Evolutionary conservation across 768 basidiomycete species (phyloP).

Genomic region (Dictyophora rubrovolvata): DNA sequence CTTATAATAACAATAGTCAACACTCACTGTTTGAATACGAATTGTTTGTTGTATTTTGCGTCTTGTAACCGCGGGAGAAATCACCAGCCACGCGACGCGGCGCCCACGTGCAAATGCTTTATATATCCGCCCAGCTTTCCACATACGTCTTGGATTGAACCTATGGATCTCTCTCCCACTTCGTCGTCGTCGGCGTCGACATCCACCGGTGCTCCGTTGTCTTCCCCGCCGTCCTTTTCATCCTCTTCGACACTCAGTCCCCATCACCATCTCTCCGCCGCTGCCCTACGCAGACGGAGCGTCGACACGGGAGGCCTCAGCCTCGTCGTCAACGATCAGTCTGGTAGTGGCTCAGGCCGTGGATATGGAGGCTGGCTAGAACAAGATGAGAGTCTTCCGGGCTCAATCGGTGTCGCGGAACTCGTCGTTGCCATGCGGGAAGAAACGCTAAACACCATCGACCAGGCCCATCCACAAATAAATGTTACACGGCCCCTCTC

Average conservation of each 20-base stretch:
- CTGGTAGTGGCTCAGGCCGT: conserved; percentile 40
- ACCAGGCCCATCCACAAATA: conserved; percentile 6
- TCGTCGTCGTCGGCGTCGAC: not conserved
- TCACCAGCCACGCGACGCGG: conserved; percentile 7
- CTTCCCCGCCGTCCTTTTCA: not conserved
- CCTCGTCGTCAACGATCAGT: conserved; percentile 54
- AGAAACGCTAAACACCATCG: conserved; percentile 14
- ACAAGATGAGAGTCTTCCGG: conserved; percentile 31
- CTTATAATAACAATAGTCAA: no score
- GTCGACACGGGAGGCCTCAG: conserved; percentile 87
- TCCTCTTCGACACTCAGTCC: conserved; percentile 5
- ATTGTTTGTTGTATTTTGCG: not conserved
- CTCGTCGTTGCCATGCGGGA: conserved; percentile 5
- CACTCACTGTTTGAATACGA: no score
- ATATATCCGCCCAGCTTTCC: conserved; percentile 1
- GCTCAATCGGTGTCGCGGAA: not conserved
- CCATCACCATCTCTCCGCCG: not conserved
- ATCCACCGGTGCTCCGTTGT: not conserved
- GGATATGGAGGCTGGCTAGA: conserved; percentile 61
- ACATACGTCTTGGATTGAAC: not conserved
- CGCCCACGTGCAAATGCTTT: conserved; percentile 9
- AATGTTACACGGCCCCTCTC: conserved; percentile 19
- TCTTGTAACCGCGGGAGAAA: conserved; percentile 2
- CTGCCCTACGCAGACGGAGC: conserved; percentile 43
- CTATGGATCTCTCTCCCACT: conserved; percentile 2